phyloP scores from a whole-genome alignment of 257 asterid genomes.

The Apocynum venetum region DNA sequence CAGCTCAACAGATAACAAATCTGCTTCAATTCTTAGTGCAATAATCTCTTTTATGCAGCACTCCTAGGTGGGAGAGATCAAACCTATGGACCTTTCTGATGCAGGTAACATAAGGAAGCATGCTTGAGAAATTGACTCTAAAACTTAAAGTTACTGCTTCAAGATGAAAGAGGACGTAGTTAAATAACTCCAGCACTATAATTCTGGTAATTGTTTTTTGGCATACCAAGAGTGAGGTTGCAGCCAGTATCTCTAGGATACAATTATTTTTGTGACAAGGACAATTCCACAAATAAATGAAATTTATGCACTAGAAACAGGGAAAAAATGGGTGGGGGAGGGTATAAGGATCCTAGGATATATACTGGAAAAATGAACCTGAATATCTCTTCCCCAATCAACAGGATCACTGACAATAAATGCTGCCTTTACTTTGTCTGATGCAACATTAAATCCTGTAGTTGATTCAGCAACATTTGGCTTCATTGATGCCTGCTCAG shows the following conservation, averaged over 20 bases:
- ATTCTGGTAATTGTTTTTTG: neutral
- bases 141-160: neutral
- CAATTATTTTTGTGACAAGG: neutral
- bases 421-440: slow-evolving; percentile 45
- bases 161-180: neutral
- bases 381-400: slow-evolving; percentile 70
- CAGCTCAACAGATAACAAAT: neutral
- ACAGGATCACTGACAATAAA: slow-evolving; percentile 65
- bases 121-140: neutral
- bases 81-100: neutral
- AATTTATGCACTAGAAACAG: neutral
- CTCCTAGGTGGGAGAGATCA: neutral
- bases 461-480: slow-evolving; percentile 19
- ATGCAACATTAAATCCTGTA: slow-evolving; percentile 15
- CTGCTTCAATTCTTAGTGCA: neutral
- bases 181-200: neutral
- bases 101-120: neutral
- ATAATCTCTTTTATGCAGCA: neutral
- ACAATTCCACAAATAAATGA: neutral
- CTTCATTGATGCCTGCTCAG: slow-evolving; percentile 23
- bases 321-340: neutral
- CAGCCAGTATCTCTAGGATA: neutral
- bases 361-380: slow-evolving; percentile 25
- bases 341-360: neutral
- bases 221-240: neutral